phyloP scores from a whole-genome alignment of 169 alveolate species.

The Plasmodium berghei region DNA sequence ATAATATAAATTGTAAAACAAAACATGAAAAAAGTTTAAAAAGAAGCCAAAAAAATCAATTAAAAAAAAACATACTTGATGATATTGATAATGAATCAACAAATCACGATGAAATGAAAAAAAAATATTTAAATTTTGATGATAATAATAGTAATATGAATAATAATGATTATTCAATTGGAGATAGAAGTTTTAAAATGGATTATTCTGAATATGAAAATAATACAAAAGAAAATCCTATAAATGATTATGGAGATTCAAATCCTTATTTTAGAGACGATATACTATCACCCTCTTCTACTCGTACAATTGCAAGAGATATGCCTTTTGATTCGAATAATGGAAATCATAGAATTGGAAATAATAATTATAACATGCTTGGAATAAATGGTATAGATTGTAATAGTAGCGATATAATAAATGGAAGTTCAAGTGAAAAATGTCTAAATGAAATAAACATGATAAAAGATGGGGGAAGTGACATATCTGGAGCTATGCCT shows the following conservation, averaged over 20 bases:
- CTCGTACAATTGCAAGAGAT: too few species aligned
- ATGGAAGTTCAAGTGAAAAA: not conserved
- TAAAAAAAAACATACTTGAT: too few species aligned
- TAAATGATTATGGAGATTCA: slow-evolving; percentile 5
- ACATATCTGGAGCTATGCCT: not conserved
- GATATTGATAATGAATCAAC: not conserved
- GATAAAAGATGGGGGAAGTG: slow-evolving; percentile 1
- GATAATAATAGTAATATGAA: not conserved
- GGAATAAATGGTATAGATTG: not conserved
- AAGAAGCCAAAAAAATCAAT: too few species aligned
- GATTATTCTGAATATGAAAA: slow-evolving; percentile 20
- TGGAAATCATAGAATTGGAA: too few species aligned
- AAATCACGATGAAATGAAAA: not conserved
- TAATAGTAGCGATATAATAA: not conserved
- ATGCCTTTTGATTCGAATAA: too few species aligned
- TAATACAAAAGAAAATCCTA: not conserved
- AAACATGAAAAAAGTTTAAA: not conserved
- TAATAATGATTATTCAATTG: slow-evolving; percentile 11
- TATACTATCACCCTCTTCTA: too few species aligned
- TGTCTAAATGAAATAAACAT: not conserved
- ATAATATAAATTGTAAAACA: not conserved
- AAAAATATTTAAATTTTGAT: not conserved
- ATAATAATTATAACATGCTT: too few species aligned
- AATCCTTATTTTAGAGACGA: not conserved
- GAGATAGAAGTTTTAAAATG: slow-evolving; percentile 5